phyloP scores from a whole-genome alignment of 1,284 basidiomycete species.

The Ustanciosporium gigantosporum region DNA sequence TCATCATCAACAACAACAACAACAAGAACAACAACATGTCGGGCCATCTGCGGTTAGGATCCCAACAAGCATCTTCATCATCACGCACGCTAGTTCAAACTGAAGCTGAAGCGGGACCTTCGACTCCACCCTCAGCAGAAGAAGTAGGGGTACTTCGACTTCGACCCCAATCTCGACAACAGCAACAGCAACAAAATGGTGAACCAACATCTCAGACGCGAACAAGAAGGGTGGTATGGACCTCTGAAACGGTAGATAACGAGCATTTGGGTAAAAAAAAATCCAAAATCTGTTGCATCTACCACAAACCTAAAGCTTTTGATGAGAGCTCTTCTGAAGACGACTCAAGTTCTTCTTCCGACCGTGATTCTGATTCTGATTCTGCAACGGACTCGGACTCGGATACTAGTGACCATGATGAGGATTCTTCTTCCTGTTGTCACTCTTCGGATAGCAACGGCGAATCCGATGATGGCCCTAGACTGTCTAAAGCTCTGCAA shows the following conservation, averaged over 20 bases:
- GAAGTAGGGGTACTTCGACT: neutral
- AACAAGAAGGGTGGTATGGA: constrained; percentile 46
- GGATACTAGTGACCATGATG: neutral
- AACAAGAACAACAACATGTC: too few relatives aligned
- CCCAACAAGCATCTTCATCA: too few relatives aligned
- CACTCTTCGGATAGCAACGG: neutral
- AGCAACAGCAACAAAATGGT: too few relatives aligned
- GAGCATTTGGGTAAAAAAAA: constrained; percentile 53
- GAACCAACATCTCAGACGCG: too few relatives aligned
- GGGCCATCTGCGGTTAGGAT: too few relatives aligned
- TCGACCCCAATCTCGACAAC: too few relatives aligned
- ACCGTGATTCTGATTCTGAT: neutral
- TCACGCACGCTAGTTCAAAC: too few relatives aligned
- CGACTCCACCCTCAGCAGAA: neutral
- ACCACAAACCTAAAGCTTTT: constrained; percentile 55
- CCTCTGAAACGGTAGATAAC: constrained; percentile 55
- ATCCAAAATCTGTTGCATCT: constrained; percentile 59
- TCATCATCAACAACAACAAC: too few relatives aligned
- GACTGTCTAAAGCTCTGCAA: neutral
- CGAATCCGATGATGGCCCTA: neutral
- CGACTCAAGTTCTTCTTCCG: constrained; percentile 7
- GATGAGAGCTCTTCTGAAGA: constrained; percentile 51
- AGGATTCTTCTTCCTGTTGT: neutral
- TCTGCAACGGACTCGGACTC: neutral
- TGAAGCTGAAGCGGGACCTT: neutral